Evolutionary conservation across 2,329 filamentous ascomycete species (phyloP).

Genomic region (Neonectria sp.): DNA sequence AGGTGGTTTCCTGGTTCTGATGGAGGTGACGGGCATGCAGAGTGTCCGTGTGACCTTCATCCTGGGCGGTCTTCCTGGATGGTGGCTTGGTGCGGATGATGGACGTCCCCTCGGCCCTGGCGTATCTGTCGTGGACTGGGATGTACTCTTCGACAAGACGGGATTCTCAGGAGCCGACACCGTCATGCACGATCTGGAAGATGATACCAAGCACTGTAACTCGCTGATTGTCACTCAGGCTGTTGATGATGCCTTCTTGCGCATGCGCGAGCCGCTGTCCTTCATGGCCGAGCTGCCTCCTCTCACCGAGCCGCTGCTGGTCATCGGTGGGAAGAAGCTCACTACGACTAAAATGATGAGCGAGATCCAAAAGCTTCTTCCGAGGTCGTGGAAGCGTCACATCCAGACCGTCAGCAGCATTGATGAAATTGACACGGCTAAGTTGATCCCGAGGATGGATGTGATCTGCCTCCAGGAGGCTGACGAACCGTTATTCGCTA

Average conservation of each 20-base stretch:
- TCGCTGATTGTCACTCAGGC: slow-evolving; percentile 29
- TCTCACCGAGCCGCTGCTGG: slow-evolving; percentile 16
- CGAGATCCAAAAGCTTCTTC: slow-evolving; percentile 28
- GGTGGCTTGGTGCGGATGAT: slow-evolving; percentile 31
- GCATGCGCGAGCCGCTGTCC: slow-evolving; percentile 23
- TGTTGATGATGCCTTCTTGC: slow-evolving; percentile 24
- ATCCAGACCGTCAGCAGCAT: slow-evolving; percentile 13
- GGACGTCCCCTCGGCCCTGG: slow-evolving; percentile 17
- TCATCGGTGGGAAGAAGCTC: slow-evolving; percentile 26
- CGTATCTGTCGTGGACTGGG: slow-evolving; percentile 26
- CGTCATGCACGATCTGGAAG: slow-evolving; percentile 21
- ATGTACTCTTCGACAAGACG: slow-evolving; percentile 22
- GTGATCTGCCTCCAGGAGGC: slow-evolving; percentile 29
- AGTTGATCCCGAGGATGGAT: slow-evolving; percentile 18
- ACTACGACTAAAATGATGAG: slow-evolving; percentile 20
- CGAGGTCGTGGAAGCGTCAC: slow-evolving; percentile 24
- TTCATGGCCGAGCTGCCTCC: slow-evolving; percentile 20
- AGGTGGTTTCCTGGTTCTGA: slow-evolving; percentile 50
- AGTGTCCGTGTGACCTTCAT: slow-evolving; percentile 26
- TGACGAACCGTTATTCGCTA: slow-evolving; percentile 28
- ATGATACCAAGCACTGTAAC: slow-evolving; percentile 29
- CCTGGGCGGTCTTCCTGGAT: slow-evolving; percentile 27
- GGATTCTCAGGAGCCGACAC: slow-evolving; percentile 30
- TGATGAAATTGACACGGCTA: slow-evolving; percentile 16
- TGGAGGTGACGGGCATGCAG: slow-evolving; percentile 43